These are phyloP conservation scores for Aspergillus tamarii DNA, from an alignment of 2,329 filamentous ascomycete genomes.

Conservation along the genomic window DNA sequence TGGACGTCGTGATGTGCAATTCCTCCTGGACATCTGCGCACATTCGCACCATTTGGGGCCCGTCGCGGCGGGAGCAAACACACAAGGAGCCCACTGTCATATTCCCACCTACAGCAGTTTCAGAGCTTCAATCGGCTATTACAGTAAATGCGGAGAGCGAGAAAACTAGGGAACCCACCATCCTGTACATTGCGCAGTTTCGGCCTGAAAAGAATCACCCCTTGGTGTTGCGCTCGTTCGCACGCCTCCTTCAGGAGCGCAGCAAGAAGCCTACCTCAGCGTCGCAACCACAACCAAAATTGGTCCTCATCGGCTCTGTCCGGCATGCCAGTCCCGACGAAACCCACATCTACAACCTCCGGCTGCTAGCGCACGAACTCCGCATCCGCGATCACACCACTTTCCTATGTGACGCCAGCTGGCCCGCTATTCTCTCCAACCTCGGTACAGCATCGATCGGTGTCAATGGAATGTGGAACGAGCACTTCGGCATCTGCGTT, in stretches of 20 bases:
- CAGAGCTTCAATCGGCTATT: slow-evolving; percentile 76
- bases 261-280: slow-evolving; percentile 54
- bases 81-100: slow-evolving; percentile 64
- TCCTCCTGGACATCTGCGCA: slow-evolving; percentile 91
- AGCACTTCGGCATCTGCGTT: slow-evolving; percentile 97
- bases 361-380: slow-evolving; percentile 83
- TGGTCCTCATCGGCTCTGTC: slow-evolving; percentile 91
- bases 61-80: slow-evolving; percentile 46
- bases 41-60: slow-evolving; percentile 78
- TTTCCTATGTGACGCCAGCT: slow-evolving; percentile 87
- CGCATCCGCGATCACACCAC: slow-evolving; percentile 80
- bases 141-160: slow-evolving; percentile 72
- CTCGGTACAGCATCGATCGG: slow-evolving; percentile 77
- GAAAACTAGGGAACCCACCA: slow-evolving; percentile 66
- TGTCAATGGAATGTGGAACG: slow-evolving; percentile 99
- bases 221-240: slow-evolving; percentile 82
- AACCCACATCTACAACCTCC: slow-evolving; percentile 77
- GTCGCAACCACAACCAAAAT: slow-evolving; percentile 54
- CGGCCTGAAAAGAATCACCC: slow-evolving; percentile 96
- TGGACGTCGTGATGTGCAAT: slow-evolving; percentile 97
- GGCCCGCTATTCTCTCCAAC: slow-evolving; percentile 83
- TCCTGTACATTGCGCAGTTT: slow-evolving; percentile 97
- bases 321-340: slow-evolving; percentile 63
- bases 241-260: slow-evolving; percentile 67
- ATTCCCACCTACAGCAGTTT: slow-evolving; percentile 89